phyloP scores from a whole-genome alignment of 2,329 filamentous ascomycete species.

The Fusarium pilosicola region DNA sequence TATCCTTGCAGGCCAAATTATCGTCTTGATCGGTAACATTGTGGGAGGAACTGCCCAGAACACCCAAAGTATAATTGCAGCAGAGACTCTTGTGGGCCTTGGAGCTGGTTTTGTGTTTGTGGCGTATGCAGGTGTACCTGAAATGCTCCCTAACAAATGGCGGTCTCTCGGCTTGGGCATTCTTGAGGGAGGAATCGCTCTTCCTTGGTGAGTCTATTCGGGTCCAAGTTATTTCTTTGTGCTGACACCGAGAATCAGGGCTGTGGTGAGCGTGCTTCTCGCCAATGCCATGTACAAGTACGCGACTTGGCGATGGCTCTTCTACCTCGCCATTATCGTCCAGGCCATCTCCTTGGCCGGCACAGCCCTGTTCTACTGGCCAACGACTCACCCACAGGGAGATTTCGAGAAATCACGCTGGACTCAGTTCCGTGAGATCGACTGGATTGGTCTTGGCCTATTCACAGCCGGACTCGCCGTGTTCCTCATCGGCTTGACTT shows the following conservation, averaged over 20 bases:
- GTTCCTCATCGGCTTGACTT: conserved; percentile 8
- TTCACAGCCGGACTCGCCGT: conserved; percentile 12
- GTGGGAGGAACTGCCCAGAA: conserved; percentile 11
- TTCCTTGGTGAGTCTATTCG: conserved; percentile 2
- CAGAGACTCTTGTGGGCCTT: background rate
- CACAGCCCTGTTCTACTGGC: conserved; percentile 21
- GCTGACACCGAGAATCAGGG: background rate
- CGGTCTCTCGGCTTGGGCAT: conserved; percentile 13
- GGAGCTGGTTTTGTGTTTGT: conserved; percentile 17
- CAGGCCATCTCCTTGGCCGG: conserved; percentile 9
- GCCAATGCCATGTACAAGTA: conserved; percentile 4
- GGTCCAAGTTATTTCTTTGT: rapidly evolving
- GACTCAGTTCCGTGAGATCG: conserved; percentile 15
- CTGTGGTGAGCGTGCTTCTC: background rate
- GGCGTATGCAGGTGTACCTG: conserved; percentile 19
- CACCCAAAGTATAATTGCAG: background rate
- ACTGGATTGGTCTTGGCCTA: background rate
- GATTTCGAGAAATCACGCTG: conserved; percentile 26
- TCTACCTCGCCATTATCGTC: conserved; percentile 19
- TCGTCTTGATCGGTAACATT: conserved; percentile 15
- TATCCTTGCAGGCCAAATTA: background rate
- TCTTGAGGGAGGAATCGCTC: conserved; percentile 7
- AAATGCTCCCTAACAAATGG: conserved; percentile 26
- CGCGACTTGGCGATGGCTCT: conserved; percentile 16
- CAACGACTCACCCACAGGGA: conserved; percentile 1